Base-by-base conservation (phyloP, 192 early-diverging fungal species). In the Coemansia erecta region DNA sequence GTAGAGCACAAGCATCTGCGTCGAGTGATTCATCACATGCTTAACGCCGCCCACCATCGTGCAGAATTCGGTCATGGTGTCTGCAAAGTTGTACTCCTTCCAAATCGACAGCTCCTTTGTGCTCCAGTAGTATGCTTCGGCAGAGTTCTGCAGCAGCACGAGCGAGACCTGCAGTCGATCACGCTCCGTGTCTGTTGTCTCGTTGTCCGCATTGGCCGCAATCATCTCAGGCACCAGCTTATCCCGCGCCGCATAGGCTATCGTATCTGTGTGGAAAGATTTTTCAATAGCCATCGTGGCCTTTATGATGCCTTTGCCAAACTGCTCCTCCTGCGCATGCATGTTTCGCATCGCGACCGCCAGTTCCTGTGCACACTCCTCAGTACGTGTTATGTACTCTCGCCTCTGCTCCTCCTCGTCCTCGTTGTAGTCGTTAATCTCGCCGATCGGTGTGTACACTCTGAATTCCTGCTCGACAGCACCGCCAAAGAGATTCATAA, bases 331-430 rank as follows among this genome's bases (percentile, higher is more conserved):
- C 24, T 78, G 75, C 0, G 22, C 50, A 48, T 72, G 75, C 53
- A 64, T 53, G 56, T 58, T 65, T 21, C 44, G 53, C n/a, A 72
- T 60, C 15, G 70, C 65, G 14, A 53, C 44, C 5, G 40, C 58
- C 49, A 78, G 66, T 15, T 58, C 69, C 17, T 47, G 44, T 5
- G 69, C 65, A 18, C 57, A 62, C 41, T 68, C 75, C 24, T 72
- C 75, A 15, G 51, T 65, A 18, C 50, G 55, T 28, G 43, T 21
- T 26, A 78, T 72, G 28, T 68, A 78, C 47, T 78, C 75, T 40
- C 75, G 70, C 14, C 70, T 65, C 18, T 59, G 61, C 49, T 78
- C 75, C 35, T 72, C 75, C 31, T 78, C 68, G 47, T 78, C 75
- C 55, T 78, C 75, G 44, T 78, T 69, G 26, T 60, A 78, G 35